Percentiles rank a stretch among this genome's conserved stretches.
Evolutionary conservation across 2,329 filamentous ascomycete genomes (phyloP).

Genomic region (Amesomyces nigricolor): DNA sequence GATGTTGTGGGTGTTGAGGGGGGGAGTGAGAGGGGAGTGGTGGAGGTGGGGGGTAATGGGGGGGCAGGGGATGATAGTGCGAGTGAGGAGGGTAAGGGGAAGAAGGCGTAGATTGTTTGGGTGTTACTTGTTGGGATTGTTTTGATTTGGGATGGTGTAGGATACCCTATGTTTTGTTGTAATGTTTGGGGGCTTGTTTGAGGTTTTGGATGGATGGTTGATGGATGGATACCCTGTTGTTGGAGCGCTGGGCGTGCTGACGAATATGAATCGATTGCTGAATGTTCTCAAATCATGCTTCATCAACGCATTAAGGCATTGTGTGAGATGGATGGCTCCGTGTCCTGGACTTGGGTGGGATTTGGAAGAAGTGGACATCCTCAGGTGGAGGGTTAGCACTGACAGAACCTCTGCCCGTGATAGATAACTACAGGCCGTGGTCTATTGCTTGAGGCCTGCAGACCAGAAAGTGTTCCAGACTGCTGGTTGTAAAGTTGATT

Average conservation of each 20-base stretch:
- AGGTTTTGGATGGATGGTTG: not conserved
- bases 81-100: constrained; percentile 1
- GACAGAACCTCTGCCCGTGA: too few relatives aligned
- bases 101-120: not conserved
- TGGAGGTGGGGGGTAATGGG: not conserved
- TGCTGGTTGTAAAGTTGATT: too few relatives aligned
- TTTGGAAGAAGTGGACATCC: too few relatives aligned
- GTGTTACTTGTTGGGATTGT: not conserved
- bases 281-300: too few relatives aligned
- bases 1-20: constrained; percentile 29
- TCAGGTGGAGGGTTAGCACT: too few relatives aligned
- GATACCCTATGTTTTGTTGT: not conserved
- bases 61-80: not conserved
- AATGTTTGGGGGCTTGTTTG: not conserved
- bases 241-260: not conserved
- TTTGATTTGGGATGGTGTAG: not conserved
- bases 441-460: too few relatives aligned
- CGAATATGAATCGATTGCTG: not conserved
- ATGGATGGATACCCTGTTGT: not conserved
- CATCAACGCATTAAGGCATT: too few relatives aligned
- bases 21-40: not conserved
- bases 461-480: too few relatives aligned
- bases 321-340: too few relatives aligned
- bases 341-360: too few relatives aligned
- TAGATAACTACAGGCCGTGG: too few relatives aligned